Conservation (phyloP, 2,329 filamentous ascomycete species). For the Chalaropsis thielavioides region DNA sequence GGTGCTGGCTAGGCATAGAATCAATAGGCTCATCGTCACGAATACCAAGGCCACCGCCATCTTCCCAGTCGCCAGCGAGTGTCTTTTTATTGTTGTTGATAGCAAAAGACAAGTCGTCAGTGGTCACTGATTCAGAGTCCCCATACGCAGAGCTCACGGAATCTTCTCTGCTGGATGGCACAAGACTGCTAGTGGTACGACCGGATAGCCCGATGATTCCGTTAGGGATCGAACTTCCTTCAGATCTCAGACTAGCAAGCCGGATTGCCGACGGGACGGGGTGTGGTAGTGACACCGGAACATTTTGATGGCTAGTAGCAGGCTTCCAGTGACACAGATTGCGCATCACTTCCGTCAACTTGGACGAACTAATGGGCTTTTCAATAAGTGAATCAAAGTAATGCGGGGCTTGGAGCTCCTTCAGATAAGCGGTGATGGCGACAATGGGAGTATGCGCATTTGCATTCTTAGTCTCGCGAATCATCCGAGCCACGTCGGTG, state of each 20-base stretch:
- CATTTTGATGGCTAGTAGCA: conserved; percentile 35
- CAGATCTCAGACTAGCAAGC: conserved; percentile 46
- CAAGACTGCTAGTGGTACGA: conserved; percentile 59
- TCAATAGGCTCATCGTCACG: conserved; percentile 36
- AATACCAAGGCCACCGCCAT: conserved; percentile 44
- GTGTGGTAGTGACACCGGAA: conserved; percentile 37
- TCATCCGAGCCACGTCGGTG: conserved; percentile 91
- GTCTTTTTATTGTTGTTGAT: conserved; percentile 52
- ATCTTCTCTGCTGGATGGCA: conserved; percentile 69
- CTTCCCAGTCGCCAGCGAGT: conserved; percentile 61
- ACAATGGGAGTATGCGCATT: conserved; percentile 93
- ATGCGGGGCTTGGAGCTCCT: conserved; percentile 86
- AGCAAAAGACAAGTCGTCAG: conserved; percentile 58
- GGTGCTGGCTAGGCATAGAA: conserved; percentile 23
- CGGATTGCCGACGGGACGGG: conserved; percentile 50
- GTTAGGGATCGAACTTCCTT: conserved; percentile 73
- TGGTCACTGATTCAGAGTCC: conserved; percentile 63
- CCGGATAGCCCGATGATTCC: conserved; percentile 47
- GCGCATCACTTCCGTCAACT: conserved; percentile 75
- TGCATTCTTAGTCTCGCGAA: conserved; percentile 87
- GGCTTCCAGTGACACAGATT: conserved; percentile 89
- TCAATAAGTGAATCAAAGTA: conserved; percentile 93
- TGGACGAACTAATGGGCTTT: conserved; percentile 87
- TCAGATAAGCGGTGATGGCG: conserved; percentile 93
- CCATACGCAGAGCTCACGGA: conserved; percentile 84